These are phyloP conservation scores for Dipodascopsis tothii DNA, from an alignment of 805 yeast genomes.

Conservation along the genomic window DNA sequence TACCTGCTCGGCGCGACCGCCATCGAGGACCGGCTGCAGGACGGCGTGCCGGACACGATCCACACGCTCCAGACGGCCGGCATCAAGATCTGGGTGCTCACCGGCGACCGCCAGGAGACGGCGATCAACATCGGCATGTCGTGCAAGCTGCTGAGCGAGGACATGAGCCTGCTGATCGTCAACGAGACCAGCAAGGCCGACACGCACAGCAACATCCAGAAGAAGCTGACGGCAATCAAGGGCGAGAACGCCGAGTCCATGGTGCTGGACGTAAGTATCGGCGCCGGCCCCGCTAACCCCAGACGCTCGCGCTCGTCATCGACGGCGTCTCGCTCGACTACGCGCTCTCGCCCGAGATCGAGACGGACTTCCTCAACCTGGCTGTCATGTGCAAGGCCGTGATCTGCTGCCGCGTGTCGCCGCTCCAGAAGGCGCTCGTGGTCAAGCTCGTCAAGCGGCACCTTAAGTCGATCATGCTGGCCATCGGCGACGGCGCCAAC, in stretches of 20 bases:
- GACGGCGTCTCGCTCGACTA: conserved; percentile 87
- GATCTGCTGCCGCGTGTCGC: conserved; percentile 95
- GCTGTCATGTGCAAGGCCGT: conserved; percentile 91
- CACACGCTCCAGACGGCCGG: conserved; percentile 94
- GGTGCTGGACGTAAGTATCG: conserved; percentile 46
- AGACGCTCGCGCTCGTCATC: conserved; percentile 79
- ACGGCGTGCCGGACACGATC: conserved; percentile 96
- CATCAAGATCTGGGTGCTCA: conserved; percentile 92
- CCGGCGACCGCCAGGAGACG: conserved; percentile 98
- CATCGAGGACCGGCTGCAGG: conserved; percentile 94
- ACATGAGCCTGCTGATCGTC: conserved; percentile 84
- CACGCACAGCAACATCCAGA: conserved; percentile 63
- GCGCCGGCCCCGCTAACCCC: conserved; percentile 46
- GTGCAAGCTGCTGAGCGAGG: conserved; percentile 87
- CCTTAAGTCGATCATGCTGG: conserved; percentile 64
- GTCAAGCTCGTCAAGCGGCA: conserved; percentile 88
- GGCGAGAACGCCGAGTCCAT: conserved; percentile 32
- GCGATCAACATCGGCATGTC: conserved; percentile 98
- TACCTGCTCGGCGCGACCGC: conserved; percentile 93
- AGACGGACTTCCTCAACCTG: conserved; percentile 66
- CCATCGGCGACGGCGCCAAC: conserved; percentile 98
- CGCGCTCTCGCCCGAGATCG: conserved; percentile 77
- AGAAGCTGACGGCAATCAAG: conserved; percentile 65
- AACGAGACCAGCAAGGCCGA: conserved; percentile 79
- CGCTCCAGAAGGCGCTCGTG: conserved; percentile 91